These are phyloP conservation scores for Fusarium cicatricum DNA, from an alignment of 2,329 filamentous ascomycete species.

Conservation along the genomic window DNA sequence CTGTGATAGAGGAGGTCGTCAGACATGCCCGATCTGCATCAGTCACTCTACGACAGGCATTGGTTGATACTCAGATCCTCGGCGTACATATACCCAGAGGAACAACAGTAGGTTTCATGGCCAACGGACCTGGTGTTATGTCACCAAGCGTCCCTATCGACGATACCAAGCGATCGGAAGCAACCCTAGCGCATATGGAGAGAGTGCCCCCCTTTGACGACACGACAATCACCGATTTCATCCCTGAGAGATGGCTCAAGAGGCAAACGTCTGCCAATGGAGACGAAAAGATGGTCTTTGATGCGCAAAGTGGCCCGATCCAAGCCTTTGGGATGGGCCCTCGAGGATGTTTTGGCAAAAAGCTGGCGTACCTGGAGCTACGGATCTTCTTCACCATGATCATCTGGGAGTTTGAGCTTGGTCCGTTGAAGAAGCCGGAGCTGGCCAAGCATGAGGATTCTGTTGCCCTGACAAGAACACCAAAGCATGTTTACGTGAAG, in stretches of 20 bases:
- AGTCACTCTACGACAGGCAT: constrained; percentile 41
- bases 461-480: constrained; percentile 12
- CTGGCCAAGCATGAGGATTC: constrained; percentile 14
- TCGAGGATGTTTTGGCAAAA: constrained; percentile 31
- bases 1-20: constrained; percentile 49
- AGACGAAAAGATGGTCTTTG: constrained; percentile 18
- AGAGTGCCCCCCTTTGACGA: constrained; percentile 34
- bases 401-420: constrained; percentile 18
- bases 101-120: constrained; percentile 42
- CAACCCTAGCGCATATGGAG: background rate
- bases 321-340: constrained; percentile 33
- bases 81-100: constrained; percentile 47
- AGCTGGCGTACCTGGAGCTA: constrained; percentile 28
- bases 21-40: constrained; percentile 41
- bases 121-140: constrained; percentile 39
- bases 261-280: background rate
- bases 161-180: constrained; percentile 15
- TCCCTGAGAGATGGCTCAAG: constrained; percentile 50
- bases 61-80: constrained; percentile 45
- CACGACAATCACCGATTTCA: constrained; percentile 39
- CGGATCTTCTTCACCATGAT: constrained; percentile 14
- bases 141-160: constrained; percentile 34
- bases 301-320: constrained; percentile 16
- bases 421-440: constrained; percentile 1
- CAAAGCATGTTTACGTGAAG: constrained; percentile 21